Conservation (phyloP, 805 yeast genomes). For the Saccharomyces jurei region DNA sequence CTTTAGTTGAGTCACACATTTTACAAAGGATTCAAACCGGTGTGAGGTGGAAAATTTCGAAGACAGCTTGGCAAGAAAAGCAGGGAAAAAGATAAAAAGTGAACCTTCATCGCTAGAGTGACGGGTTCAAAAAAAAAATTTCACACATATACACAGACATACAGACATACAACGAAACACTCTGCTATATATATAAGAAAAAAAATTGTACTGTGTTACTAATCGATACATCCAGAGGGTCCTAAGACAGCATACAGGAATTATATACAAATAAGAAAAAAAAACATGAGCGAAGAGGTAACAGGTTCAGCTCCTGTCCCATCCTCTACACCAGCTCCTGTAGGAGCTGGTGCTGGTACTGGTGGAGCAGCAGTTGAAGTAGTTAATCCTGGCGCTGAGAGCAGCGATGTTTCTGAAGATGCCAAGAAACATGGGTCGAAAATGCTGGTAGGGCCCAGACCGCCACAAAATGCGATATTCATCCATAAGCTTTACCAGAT, state of each 20-base stretch:
- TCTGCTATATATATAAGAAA: too few relatives aligned
- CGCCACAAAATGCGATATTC: constrained; percentile 50
- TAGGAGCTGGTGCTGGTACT: too few relatives aligned
- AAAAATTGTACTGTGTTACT: neutral
- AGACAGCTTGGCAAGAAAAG: neutral
- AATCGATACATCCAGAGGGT: neutral
- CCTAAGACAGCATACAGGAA: neutral
- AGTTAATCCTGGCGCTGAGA: neutral
- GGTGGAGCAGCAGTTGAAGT: constrained; percentile 1
- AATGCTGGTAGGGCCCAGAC: constrained; percentile 5
- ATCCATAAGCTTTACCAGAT: constrained; percentile 86
- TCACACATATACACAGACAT: neutral
- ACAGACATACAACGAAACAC: neutral
- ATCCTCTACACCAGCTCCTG: neutral
- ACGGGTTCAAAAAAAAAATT: neutral
- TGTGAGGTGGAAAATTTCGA: neutral
- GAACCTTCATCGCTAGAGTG: neutral
- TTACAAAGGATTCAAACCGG: neutral
- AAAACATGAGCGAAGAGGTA: neutral
- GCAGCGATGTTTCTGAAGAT: neutral
- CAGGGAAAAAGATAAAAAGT: neutral
- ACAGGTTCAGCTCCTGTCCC: neutral
- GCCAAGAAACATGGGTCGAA: neutral
- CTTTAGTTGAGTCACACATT: neutral
- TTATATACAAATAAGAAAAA: neutral